Base-by-base conservation (phyloP, 2,329 filamentous ascomycete genomes). In the Diplodia intermedia region DNA sequence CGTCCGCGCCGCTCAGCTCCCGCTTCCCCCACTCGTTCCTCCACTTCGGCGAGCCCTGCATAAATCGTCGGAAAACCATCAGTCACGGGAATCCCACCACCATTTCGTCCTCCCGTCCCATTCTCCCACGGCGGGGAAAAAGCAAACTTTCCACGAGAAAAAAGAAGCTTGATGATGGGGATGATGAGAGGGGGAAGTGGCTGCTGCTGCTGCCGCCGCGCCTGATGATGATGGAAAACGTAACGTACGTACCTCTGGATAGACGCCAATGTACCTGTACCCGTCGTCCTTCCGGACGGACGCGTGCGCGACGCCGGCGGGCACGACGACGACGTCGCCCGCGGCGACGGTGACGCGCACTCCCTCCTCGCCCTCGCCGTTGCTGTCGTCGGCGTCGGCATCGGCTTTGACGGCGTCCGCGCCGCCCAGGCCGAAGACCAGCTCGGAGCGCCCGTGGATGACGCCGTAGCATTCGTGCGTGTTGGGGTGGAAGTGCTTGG, bases 381-480 rank as follows among this genome's bases (percentile, higher is more conserved):
- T 3, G 2, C 4, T 20, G 43, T 11, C n/a, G 9, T 9, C n/a
- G 18, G 0, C 43, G 3, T 43, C 38, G 15, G 18, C 38, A 15
- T 43, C 31, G 29, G 29, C 31, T 20, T 62, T 69, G 38, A 71
- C 70, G 53, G 73, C 71, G 54, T 74, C 73, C 3, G 71, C 52
- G 11, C 70, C 71, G 50, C 76, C 77, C 23, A 74, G 71, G 6
- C 77, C 78, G n/a, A 80, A 70, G 47, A 75, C 68, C 18, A 77
- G 62, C 40, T 68, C 69, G 40, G 74, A 75, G 23, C 70, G 71
- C 18, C 75, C 77, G 50, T 70, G 73, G 55, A 76, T 73, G 11
- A 69, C 71, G 75, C 77, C 77, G 68, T 80, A 80, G 68, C 77
- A 79, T 70, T 80, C 77, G 70, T 80, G 77, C 2, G 76, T 77